Conservation (phyloP, 169 alveolate species). For the Theileria sp. region DNA sequence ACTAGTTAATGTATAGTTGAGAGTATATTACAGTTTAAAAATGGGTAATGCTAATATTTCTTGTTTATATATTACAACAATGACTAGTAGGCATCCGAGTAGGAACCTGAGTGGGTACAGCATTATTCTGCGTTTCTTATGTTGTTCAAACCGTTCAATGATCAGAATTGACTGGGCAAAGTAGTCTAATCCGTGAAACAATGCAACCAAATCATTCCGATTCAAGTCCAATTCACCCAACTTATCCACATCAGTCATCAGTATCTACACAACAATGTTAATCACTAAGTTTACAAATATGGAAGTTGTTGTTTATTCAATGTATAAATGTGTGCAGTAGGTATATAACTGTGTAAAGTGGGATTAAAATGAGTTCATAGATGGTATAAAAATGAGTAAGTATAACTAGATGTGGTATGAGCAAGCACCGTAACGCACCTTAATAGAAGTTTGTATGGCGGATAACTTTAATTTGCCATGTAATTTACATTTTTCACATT, state of each 20-base stretch:
- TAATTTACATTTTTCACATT: constrained; percentile 89
- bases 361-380: no score
- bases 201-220: constrained; percentile 84
- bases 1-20: not conserved
- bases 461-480: constrained; percentile 88
- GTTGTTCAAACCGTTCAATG: constrained; percentile 48
- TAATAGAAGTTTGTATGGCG: constrained; percentile 86
- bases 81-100: constrained; percentile 26
- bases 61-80: constrained; percentile 30
- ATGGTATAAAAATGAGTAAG: not conserved
- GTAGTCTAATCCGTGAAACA: constrained; percentile 77
- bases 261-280: not conserved
- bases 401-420: no score
- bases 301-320: no score
- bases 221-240: constrained; percentile 46
- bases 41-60: constrained; percentile 9
- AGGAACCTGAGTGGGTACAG: constrained; percentile 49
- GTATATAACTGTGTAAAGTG: no score
- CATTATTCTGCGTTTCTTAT: constrained; percentile 22
- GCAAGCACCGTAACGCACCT: constrained; percentile 27
- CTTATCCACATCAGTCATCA: constrained; percentile 6
- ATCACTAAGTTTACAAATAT: no score
- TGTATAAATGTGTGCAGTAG: no score
- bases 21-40: not conserved
- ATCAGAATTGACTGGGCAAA: constrained; percentile 79